These are phyloP conservation scores for Hericium rajendrae DNA, from an alignment of 768 basidiomycete species.

Conservation along the genomic window DNA sequence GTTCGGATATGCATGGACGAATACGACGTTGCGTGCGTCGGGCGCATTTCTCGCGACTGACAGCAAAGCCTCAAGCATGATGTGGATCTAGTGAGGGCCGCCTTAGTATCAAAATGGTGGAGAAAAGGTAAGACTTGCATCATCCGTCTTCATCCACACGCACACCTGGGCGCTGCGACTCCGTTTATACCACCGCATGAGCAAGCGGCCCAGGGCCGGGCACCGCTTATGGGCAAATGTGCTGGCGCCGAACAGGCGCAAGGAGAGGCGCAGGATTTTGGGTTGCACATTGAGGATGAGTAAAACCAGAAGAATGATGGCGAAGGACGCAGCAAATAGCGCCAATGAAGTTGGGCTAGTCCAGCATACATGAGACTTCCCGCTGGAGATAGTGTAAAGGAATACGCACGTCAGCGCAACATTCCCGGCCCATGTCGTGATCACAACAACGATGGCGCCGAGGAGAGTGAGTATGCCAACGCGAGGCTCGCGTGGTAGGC, in stretches of 20 bases:
- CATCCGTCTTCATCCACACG: slow-evolving; percentile 14
- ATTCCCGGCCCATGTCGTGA: slow-evolving; percentile 10
- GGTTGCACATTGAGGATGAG: slow-evolving; percentile 8
- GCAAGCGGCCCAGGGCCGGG: slow-evolving; percentile 1
- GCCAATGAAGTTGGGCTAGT: slow-evolving; percentile 10
- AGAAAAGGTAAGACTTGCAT: slow-evolving; percentile 2
- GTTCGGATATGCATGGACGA: slow-evolving; percentile 11
- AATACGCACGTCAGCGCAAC: slow-evolving; percentile 7
- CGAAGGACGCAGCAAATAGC: slow-evolving; percentile 7
- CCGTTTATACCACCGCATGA: slow-evolving; percentile 8
- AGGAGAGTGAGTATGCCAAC: slow-evolving; percentile 6
- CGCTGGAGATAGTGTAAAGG: not conserved
- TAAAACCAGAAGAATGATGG: slow-evolving; percentile 2
- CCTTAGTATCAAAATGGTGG: not conserved
- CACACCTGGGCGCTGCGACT: slow-evolving; percentile 9
- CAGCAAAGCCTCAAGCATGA: slow-evolving; percentile 11
- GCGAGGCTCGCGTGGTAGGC: slow-evolving; percentile 10
- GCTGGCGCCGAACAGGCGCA: slow-evolving; percentile 3
- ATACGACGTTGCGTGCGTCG: slow-evolving; percentile 11
- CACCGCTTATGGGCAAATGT: slow-evolving; percentile 4
- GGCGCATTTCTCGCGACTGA: slow-evolving; percentile 11
- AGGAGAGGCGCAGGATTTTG: not conserved
- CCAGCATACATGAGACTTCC: not conserved
- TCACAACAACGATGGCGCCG: slow-evolving; percentile 8
- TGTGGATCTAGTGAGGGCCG: slow-evolving; percentile 4